A percentile compares a stretch with the other conserved stretches of the same genome.
These are phyloP conservation scores for Calonectria hawksworthii DNA, from an alignment of 2,329 filamentous ascomycete species.

Conservation along the genomic window DNA sequence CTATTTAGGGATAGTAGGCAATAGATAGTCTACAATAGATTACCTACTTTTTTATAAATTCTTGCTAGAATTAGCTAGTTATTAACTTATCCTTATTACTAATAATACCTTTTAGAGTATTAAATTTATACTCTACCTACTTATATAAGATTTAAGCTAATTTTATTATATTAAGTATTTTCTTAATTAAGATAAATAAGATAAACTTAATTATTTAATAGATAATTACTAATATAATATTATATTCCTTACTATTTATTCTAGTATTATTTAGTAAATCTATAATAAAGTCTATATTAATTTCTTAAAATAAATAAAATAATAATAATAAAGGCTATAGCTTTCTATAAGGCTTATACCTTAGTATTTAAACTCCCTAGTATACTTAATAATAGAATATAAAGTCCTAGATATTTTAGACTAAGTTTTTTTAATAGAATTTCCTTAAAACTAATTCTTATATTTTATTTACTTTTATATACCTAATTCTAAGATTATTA, in stretches of 20 bases:
- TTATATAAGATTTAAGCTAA: constrained; percentile 11
- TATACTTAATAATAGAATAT: background rate
- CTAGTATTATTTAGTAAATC: background rate
- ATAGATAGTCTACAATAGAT: constrained; percentile 1
- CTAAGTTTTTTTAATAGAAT: background rate
- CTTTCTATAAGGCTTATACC: background rate
- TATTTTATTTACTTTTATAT: background rate
- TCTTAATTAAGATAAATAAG: constrained; percentile 5
- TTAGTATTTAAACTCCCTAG: background rate
- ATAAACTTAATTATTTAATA: constrained; percentile 17
- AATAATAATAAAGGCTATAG: background rate
- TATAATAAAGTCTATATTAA: background rate
- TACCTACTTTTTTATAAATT: background rate
- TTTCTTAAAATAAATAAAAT: background rate
- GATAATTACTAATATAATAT: background rate
- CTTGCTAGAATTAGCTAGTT: background rate
- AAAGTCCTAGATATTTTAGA: background rate
- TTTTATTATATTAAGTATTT: background rate
- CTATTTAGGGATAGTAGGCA: background rate
- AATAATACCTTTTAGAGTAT: background rate
- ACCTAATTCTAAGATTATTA: background rate
- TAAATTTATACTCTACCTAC: background rate
- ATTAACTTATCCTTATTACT: background rate
- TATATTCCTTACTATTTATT: background rate
- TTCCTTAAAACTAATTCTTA: background rate